These are phyloP conservation scores for Apium graveolens DNA, from an alignment of 129 eudicot species.

Conservation along the genomic window DNA sequence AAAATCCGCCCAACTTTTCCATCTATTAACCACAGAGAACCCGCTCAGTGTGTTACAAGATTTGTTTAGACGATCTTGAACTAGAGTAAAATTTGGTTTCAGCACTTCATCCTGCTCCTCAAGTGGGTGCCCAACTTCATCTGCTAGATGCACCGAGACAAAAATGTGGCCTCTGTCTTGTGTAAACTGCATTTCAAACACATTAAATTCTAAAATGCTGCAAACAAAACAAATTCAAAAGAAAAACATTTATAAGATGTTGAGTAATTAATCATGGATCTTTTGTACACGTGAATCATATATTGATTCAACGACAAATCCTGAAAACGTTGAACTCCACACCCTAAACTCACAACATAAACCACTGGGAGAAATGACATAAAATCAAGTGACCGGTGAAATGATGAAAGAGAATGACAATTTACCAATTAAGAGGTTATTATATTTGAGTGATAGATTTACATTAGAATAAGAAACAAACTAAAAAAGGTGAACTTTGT, in stretches of 20 bases:
- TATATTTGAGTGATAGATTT: neutral
- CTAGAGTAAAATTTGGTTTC: constrained; percentile 27
- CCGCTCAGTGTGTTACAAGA: constrained; percentile 56
- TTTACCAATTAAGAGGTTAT: neutral
- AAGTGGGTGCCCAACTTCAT: constrained; percentile 40
- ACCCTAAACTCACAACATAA: neutral
- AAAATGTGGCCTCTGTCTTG: constrained; percentile 78
- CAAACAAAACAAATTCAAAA: neutral
- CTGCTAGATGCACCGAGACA: constrained; percentile 68
- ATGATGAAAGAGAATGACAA: neutral
- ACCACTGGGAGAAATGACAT: neutral
- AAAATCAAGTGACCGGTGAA: neutral
- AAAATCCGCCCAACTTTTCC: constrained; percentile 61
- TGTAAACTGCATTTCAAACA: constrained; percentile 49
- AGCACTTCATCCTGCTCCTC: constrained; percentile 53
- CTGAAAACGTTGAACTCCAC: neutral
- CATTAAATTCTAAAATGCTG: neutral
- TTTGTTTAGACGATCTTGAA: constrained; percentile 15
- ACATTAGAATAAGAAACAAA: neutral
- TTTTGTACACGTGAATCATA: neutral
- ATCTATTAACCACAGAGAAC: constrained; percentile 56
- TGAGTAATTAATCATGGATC: neutral
- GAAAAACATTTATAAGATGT: neutral
- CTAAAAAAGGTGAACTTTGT: neutral
- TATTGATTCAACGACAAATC: neutral